A percentile compares a stretch with the other conserved stretches of the same genome.
Conservation (phyloP, 2,329 filamentous ascomycete genomes). For the Colletotrichum caudatum region DNA sequence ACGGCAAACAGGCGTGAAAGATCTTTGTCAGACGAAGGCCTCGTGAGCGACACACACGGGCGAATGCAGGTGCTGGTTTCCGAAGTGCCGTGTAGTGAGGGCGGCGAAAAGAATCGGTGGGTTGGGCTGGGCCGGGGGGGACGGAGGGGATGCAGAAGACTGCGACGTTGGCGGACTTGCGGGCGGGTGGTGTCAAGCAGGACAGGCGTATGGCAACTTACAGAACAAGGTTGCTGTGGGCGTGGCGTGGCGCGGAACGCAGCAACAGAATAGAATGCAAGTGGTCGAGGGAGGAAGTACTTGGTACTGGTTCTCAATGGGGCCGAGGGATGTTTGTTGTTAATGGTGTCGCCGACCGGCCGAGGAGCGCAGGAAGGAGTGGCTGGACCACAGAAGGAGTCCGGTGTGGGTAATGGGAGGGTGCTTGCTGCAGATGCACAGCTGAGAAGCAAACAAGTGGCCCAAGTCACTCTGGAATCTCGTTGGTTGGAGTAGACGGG, state of each 20-base stretch:
- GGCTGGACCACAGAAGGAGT: conserved; percentile 39
- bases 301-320: background rate
- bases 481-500: conserved; percentile 12
- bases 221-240: conserved; percentile 6
- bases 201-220: conserved; percentile 30
- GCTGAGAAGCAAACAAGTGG: conserved; percentile 35
- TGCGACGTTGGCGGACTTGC: conserved; percentile 18
- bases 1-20: conserved; percentile 29
- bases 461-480: conserved; percentile 24
- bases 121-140: background rate
- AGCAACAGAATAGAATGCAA: conserved; percentile 27
- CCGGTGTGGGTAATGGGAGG: conserved; percentile 21
- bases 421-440: conserved; percentile 37
- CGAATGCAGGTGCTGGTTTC: conserved; percentile 31
- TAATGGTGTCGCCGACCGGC: conserved; percentile 5
- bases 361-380: conserved; percentile 32
- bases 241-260: conserved; percentile 18
- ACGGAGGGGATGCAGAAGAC: conserved; percentile 2
- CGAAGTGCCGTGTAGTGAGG: conserved; percentile 25
- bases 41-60: conserved; percentile 39
- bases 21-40: conserved; percentile 34
- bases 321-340: conserved; percentile 36
- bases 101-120: conserved; percentile 1
- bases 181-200: conserved; percentile 11
- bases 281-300: conserved; percentile 29